Evolutionary conservation across 805 yeast genomes (phyloP), one percentile per base, ranked within the genome.

Genomic region (Metschnikowia peoriensis): DNA sequence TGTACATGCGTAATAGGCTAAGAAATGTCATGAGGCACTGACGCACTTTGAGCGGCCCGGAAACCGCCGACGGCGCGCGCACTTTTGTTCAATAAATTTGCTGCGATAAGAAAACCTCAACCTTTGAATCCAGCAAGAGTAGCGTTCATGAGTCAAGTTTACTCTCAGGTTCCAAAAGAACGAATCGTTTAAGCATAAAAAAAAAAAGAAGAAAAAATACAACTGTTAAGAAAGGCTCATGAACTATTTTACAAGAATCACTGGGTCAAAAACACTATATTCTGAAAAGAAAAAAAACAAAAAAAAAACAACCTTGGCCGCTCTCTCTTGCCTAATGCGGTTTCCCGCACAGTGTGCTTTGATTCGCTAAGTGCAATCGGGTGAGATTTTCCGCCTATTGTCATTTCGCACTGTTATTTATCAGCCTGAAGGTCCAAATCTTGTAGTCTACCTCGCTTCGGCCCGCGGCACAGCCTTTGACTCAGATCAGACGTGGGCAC

Each of bases 401-500:
- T 29, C 39, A 40, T 28, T n/a, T 28, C 41, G 28, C 38, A 15
- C 22, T 15, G 22, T 9, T 28, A 27, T 35, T 39, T 47, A 47
- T 47, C 50, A 10, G 38, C 27, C 11, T 17, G 37, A 8, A 45
- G 51, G 51, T 46, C 46, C 10, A 27, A 17, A 17, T 37, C n/a
- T n/a, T n/a, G n/a, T n/a, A n/a, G n/a, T n/a, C n/a, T 6, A 35
- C 10, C n/a, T 47, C 50, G 50, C 46, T 41, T 41, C 46, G 50
- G 50, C 40, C 50, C 46, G 50, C 46, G 46, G 50, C 50, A 35
- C 34, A 40, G 28, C 17, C 22, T 6, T 32, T n/a, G 27, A 32
- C 28, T 22, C 27, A 43, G 14, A 16, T n/a, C 16, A 35, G 22
- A 15, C 22, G 28, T 32, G 29, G 29, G 8, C 15, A 32, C 38